Base-by-base conservation (phyloP, 2,329 filamentous ascomycete genomes). In the Arthrinium puccinioides region DNA sequence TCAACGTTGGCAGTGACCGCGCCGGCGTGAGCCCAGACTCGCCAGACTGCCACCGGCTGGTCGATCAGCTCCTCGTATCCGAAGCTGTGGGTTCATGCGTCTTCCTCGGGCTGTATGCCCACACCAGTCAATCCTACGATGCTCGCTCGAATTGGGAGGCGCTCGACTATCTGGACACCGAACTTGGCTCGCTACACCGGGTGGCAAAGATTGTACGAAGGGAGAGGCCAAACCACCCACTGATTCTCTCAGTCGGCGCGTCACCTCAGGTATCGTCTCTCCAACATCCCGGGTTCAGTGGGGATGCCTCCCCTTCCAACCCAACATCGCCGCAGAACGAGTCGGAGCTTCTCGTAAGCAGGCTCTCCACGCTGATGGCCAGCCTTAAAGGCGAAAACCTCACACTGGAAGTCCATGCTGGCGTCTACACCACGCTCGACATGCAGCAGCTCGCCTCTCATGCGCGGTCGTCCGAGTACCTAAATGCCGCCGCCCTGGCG, bases 391-490 rank as follows among this genome's bases (percentile, higher is more conserved):
- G 45, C 38, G 50, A 55, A 5, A 62, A 60, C 24, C 64, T 71
- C 34, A 58, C 52, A 4, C 66, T 87, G 19, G 84, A 88, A 54
- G 64, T 87, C 2, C 85, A 89, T 54, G 84, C 84, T 0, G 84
- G 84, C 21, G 82, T 86, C 3, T 90, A 89, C 53, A 77, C 84
- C 0, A 67, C 79, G 4, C 71, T 90, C 8, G 86, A 92, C 56
- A 67, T 89, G 49, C 86, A 92, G 56, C 86, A 92, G 56, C 66
- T 90, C 2, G 79, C 84, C 1, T 86, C 84, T 0, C 76, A 82
- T 49, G 79, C 83, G 4, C 53, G 62, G 35, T 48, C 66, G 43
- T 45, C 53, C 10, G 52, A 53, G 16, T 57, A 49, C 6, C 61
- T 76, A 7, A 69, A 66, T 11, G 67, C 69, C 44, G 57, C 67